Base-by-base conservation (phyloP, 2,329 filamentous ascomycete genomes). In the Botryosphaeria dothidea region DNA sequence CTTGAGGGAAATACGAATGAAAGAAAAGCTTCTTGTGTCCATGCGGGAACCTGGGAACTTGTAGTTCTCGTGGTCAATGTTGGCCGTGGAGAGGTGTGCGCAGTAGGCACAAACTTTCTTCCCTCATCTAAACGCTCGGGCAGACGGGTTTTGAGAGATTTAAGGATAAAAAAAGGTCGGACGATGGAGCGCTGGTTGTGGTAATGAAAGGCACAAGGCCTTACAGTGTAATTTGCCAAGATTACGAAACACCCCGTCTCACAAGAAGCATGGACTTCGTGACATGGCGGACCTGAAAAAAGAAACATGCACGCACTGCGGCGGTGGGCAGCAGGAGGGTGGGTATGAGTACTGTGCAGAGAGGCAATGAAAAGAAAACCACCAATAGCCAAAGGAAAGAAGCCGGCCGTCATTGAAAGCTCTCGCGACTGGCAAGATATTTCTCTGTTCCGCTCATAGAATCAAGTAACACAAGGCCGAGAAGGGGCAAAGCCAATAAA, bases 211-310 rank as follows among this genome's bases (percentile, higher is more conserved):
- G 56, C 56, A 60, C 56, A 41, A 41, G 56, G 41, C 56, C 56
- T 60, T 46, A 41, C 11, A 31, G 27, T 46, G 56, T 23, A 45
- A 31, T 36, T 60, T 31, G 49, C 51, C 34, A 46, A n/a, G 65
- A 57, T 51, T 51, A 60, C 45, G 36, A 52, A 57, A 57, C 29
- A 38, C 41, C 41, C 38, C 56, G 56, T 46, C 25, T 21, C 41
- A 46, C 56, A 60, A 52, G 49, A 36, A 60, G 56, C 56, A 60
- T 60, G 41, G 56, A 46, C 56, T 46, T 60, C 41, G 25, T 60
- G 56, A 46, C 56, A 60, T 60, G 56, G 56, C 54, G 27, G 56
- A 46, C 56, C 56, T 60, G 46, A 34, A 62, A 66, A 58, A 66
- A 49, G 36, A 56, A 48, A 64, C 58, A 60, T 48, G 48, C 36